Conservation (phyloP, 202 grass and related monocot species). For the Musa balbisiana region DNA sequence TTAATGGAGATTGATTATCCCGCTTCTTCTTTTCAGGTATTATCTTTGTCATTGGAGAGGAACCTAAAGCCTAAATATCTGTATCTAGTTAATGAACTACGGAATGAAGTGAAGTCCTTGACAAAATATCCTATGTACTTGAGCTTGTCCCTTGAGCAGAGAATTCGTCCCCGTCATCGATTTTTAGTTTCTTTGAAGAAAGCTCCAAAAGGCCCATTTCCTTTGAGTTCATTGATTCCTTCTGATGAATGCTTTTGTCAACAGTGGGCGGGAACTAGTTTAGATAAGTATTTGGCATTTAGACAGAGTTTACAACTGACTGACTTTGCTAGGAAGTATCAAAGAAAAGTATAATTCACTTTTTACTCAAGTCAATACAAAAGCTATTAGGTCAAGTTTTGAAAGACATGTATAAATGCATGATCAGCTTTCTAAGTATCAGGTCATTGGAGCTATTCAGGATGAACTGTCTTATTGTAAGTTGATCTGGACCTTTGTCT, state of each 20-base stretch:
- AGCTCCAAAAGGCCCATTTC: slow-evolving; percentile 89
- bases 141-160: slow-evolving; percentile 84
- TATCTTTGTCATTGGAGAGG: slow-evolving; percentile 79
- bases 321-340: slow-evolving; percentile 47
- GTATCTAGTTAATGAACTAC: slow-evolving; percentile 86
- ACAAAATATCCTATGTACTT: slow-evolving; percentile 95
- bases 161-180: slow-evolving; percentile 78
- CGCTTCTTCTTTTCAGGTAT: slow-evolving; percentile 37
- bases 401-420: not conserved
- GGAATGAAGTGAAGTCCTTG: slow-evolving; percentile 70
- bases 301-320: slow-evolving; percentile 53
- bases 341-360: slow-evolving; percentile 27
- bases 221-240: slow-evolving; percentile 77
- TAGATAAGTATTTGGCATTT: slow-evolving; percentile 80
- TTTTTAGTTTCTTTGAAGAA: slow-evolving; percentile 92
- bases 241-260: slow-evolving; percentile 84
- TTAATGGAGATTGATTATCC: slow-evolving; percentile 1
- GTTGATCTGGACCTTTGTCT: not conserved
- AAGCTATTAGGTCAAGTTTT: not conserved
- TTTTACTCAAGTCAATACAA: not conserved
- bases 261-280: slow-evolving; percentile 80
- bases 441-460: not conserved
- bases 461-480: not conserved
- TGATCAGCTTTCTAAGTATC: not conserved
- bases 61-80: slow-evolving; percentile 87